These are phyloP conservation scores for Verbascum thapsus DNA, from an alignment of 257 asterid species.

Conservation along the genomic window DNA sequence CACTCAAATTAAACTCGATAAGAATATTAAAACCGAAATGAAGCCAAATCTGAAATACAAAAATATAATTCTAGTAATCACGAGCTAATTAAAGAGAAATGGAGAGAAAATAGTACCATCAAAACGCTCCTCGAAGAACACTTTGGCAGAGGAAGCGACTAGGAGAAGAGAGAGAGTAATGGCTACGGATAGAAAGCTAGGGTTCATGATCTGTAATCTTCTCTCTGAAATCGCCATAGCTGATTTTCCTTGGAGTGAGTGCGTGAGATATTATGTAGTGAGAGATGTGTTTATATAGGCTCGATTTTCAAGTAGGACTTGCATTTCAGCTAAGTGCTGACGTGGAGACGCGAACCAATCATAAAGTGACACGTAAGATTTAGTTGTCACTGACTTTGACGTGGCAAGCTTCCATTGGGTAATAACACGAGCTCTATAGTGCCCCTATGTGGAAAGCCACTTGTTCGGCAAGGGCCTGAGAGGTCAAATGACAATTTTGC, in stretches of 20 bases:
- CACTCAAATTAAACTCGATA: constrained; percentile 9
- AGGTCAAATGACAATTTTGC: neutral
- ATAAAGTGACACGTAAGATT: neutral
- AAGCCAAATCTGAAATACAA: neutral
- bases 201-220: constrained; percentile 41
- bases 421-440: constrained; percentile 32
- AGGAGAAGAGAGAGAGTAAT: constrained; percentile 55
- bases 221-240: constrained; percentile 64
- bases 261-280: too few species aligned
- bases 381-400: constrained; percentile 42
- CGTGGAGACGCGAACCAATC: constrained; percentile 41
- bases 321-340: constrained; percentile 26
- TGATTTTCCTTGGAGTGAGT: neutral
- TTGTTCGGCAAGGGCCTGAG: neutral
- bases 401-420: constrained; percentile 53
- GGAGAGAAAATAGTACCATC: constrained; percentile 57
- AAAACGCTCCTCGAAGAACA: constrained; percentile 90
- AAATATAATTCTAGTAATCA: neutral
- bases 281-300: constrained; percentile 20
- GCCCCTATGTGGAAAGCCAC: constrained; percentile 1
- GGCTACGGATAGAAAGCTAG: constrained; percentile 49
- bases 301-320: neutral
- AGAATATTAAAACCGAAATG: neutral
- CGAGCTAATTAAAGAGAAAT: constrained; percentile 4
- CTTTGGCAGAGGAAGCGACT: constrained; percentile 59